Conservation (phyloP, 345 rosid species). For the Aurinia saxatilis region DNA sequence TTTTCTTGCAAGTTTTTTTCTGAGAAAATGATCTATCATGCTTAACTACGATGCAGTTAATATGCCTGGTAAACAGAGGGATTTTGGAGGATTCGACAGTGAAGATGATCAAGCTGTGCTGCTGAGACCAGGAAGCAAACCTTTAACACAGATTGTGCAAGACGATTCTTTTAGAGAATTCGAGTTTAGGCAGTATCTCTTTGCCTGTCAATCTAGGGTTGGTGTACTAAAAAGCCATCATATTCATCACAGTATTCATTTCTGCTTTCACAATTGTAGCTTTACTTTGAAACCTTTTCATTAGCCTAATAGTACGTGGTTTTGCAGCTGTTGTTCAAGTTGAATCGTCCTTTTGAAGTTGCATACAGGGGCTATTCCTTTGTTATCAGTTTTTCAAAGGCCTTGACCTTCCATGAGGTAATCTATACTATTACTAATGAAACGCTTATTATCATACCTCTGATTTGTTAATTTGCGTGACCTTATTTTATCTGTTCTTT, state of each 20-base stretch:
- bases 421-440: slow-evolving; percentile 3
- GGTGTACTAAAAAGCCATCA: slow-evolving; percentile 21
- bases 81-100: slow-evolving; percentile 78
- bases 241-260: slow-evolving; percentile 10
- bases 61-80: slow-evolving; percentile 62
- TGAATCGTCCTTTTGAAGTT: slow-evolving; percentile 90
- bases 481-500: slow-evolving; percentile 7
- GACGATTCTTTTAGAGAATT: slow-evolving; percentile 92
- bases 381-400: slow-evolving; percentile 71
- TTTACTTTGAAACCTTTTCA: background rate
- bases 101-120: slow-evolving; percentile 93
- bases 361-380: slow-evolving; percentile 87
- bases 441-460: background rate
- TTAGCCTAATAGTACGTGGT: slow-evolving; percentile 6
- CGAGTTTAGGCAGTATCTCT: slow-evolving; percentile 91
- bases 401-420: slow-evolving; percentile 77
- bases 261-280: slow-evolving; percentile 20
- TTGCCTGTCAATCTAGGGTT: slow-evolving; percentile 91
- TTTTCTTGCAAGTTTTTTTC: background rate
- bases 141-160: slow-evolving; percentile 71
- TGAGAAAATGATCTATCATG: background rate
- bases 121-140: slow-evolving; percentile 66
- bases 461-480: slow-evolving; percentile 19
- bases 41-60: slow-evolving; percentile 48
- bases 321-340: slow-evolving; percentile 78